phyloP scores from a whole-genome alignment of 495 filamentous ascomycete species.

The Penicillium lagena region DNA sequence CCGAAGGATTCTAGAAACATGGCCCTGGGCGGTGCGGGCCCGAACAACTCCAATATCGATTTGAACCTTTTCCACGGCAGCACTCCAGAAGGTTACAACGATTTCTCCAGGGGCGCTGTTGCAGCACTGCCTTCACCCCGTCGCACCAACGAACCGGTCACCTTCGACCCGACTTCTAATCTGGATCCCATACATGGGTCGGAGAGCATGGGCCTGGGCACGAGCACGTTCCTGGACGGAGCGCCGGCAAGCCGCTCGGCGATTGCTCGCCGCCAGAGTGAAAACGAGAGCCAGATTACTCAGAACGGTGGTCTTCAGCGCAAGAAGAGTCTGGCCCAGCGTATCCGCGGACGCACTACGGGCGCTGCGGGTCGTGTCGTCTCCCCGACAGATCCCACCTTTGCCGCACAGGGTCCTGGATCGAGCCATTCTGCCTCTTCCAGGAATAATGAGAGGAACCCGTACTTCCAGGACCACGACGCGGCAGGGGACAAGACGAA shows the following conservation, averaged over 20 bases:
- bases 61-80: slow-evolving; percentile 76
- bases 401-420: slow-evolving; percentile 15
- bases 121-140: slow-evolving; percentile 25
- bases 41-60: slow-evolving; percentile 74
- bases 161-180: slow-evolving; percentile 52
- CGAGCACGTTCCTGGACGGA: slow-evolving; percentile 93
- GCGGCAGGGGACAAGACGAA: slow-evolving; percentile 66
- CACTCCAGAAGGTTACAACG: slow-evolving; percentile 76
- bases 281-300: slow-evolving; percentile 41
- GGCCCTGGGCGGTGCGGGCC: slow-evolving; percentile 80
- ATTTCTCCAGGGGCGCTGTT: slow-evolving; percentile 43
- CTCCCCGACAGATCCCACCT: slow-evolving; percentile 34
- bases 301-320: slow-evolving; percentile 63
- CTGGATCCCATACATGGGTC: slow-evolving; percentile 75
- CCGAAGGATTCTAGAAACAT: slow-evolving; percentile 89
- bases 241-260: slow-evolving; percentile 80
- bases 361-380: slow-evolving; percentile 41
- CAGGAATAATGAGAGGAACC: slow-evolving; percentile 57
- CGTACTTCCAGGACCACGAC: slow-evolving; percentile 83
- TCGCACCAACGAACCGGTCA: slow-evolving; percentile 35
- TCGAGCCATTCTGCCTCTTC: slow-evolving; percentile 27
- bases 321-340: slow-evolving; percentile 91
- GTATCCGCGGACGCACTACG: slow-evolving; percentile 59
- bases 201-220: slow-evolving; percentile 79
- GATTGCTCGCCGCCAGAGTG: slow-evolving; percentile 70